Conservation (phyloP, 2,329 filamentous ascomycete species). For the Cytospora mali region DNA sequence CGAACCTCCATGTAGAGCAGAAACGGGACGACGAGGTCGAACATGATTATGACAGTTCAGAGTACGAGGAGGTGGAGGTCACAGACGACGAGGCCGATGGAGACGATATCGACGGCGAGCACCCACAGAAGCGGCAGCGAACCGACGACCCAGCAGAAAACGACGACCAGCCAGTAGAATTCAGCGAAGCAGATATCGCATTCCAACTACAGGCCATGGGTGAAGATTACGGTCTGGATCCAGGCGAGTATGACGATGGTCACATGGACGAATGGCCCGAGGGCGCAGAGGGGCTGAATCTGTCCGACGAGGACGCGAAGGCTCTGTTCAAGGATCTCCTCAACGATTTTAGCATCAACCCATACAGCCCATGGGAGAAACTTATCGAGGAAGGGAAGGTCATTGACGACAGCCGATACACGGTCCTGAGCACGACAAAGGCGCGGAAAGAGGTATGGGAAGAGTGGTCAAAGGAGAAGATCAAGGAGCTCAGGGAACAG, state of each 20-base stretch:
- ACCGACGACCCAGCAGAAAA: slow-evolving; percentile 45
- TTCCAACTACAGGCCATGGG: slow-evolving; percentile 91
- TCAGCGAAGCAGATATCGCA: slow-evolving; percentile 92
- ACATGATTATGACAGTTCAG: slow-evolving; percentile 62
- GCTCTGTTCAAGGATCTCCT: slow-evolving; percentile 84
- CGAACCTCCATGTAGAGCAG: slow-evolving; percentile 37
- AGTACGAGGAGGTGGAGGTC: slow-evolving; percentile 79
- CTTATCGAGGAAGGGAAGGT: slow-evolving; percentile 81
- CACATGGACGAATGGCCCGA: slow-evolving; percentile 66
- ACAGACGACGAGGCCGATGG: slow-evolving; percentile 59
- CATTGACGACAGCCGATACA: slow-evolving; percentile 85
- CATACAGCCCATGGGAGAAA: slow-evolving; percentile 90
- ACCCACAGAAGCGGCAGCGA: slow-evolving; percentile 52
- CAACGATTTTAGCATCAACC: slow-evolving; percentile 78
- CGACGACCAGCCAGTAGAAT: slow-evolving; percentile 65
- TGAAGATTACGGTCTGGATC: slow-evolving; percentile 77
- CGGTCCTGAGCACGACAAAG: slow-evolving; percentile 78
- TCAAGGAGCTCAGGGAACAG: slow-evolving; percentile 70
- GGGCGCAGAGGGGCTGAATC: slow-evolving; percentile 67
- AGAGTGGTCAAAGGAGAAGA: slow-evolving; percentile 78
- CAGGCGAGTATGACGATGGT: slow-evolving; percentile 73
- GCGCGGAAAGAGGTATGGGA: slow-evolving; percentile 81
- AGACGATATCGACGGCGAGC: slow-evolving; percentile 51
- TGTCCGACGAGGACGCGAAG: slow-evolving; percentile 75
- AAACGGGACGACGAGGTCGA: slow-evolving; percentile 45